phyloP scores from a whole-genome alignment of 1,284 basidiomycete species.

The Irpex rosettiformis region DNA sequence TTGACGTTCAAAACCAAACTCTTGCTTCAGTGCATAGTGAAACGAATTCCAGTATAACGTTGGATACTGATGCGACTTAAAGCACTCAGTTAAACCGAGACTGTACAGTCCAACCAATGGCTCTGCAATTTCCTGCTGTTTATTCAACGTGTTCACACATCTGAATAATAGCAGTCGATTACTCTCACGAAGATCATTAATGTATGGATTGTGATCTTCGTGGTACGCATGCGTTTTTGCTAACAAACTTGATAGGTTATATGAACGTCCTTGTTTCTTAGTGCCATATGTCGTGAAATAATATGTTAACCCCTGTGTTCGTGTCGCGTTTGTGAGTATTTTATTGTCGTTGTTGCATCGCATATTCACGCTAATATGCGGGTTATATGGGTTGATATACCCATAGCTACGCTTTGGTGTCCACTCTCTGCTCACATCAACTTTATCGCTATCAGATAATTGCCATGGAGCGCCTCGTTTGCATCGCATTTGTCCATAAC shows the following conservation, averaged over 20 bases:
- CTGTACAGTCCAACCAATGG: slow-evolving; percentile 31
- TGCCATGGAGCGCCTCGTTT: slow-evolving; percentile 35
- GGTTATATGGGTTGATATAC: slow-evolving; percentile 30
- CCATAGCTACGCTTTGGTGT: not conserved
- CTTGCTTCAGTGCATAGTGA: not conserved
- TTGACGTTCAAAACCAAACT: not conserved
- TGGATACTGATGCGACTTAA: not conserved
- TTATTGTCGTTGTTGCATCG: slow-evolving; percentile 35
- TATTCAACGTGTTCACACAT: slow-evolving; percentile 26
- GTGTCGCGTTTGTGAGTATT: slow-evolving; percentile 28
- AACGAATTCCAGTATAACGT: not conserved
- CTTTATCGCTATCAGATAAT: slow-evolving; percentile 16
- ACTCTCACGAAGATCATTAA: not conserved
- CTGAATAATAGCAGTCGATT: slow-evolving; percentile 22
- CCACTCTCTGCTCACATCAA: slow-evolving; percentile 22
- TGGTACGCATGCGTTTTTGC: slow-evolving; percentile 23
- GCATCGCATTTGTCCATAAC: slow-evolving; percentile 21
- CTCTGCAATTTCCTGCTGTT: slow-evolving; percentile 33
- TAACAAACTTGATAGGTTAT: slow-evolving; percentile 31
- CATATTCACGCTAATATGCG: slow-evolving; percentile 19
- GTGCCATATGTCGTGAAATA: slow-evolving; percentile 30
- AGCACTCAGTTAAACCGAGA: not conserved
- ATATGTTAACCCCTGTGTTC: slow-evolving; percentile 24
- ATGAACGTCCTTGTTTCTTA: slow-evolving; percentile 21
- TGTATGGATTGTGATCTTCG: not conserved